Base-by-base conservation (phyloP, 768 basidiomycete genomes). In the Cubamyces sp. region DNA sequence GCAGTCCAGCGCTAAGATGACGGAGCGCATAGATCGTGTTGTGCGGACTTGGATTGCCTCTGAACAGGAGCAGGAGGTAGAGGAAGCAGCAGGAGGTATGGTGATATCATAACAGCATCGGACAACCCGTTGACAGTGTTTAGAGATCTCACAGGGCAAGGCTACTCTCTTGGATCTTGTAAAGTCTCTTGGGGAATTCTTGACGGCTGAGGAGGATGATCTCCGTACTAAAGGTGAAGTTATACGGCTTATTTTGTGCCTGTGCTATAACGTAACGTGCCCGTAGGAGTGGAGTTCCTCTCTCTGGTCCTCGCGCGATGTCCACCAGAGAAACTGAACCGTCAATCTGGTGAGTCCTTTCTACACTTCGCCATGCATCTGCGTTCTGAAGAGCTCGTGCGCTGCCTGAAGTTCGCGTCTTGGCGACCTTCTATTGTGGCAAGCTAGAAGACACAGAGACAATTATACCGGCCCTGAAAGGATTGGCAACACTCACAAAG, bases 361-460 rank as follows among this genome's bases (percentile, higher is more conserved):
- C 12, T 18, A 39, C n/a, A n/a, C 28, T 52, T 54, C 4, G 23
- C 21, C 23, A 7, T 18, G 6, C 53, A 11, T 34, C 16, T n/a
- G 23, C n/a, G 2, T 58, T 43, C 68, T 53, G 53, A 66, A 55
- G 45, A 46, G 42, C 53, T 51, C 64, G 40, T 47, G 26, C 61
- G 66, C 7, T 25, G 34, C 42, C 49, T 26, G 1, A 67, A 98
- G 97, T 90, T 62, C 86, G 86, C 64, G 93, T 95, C 14, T 80
- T 99, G 59, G 84, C 87, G 0, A 76, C 81, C 1, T 99, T 98
- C 78, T 95, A 88, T 71, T 84, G 86, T 68, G 87, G 86, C 57
- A 97, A 96, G 75, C 77, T 97, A 54, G 91, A 92, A 61, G 95
- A 97, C 70, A 83, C 84, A 4, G 88, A 92, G 66, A 91, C 92